A percentile compares a stretch with the other conserved stretches of the same genome.
Evolutionary conservation across 306 rosid species (phyloP).

Genomic region (Castanopsis chinensis): DNA sequence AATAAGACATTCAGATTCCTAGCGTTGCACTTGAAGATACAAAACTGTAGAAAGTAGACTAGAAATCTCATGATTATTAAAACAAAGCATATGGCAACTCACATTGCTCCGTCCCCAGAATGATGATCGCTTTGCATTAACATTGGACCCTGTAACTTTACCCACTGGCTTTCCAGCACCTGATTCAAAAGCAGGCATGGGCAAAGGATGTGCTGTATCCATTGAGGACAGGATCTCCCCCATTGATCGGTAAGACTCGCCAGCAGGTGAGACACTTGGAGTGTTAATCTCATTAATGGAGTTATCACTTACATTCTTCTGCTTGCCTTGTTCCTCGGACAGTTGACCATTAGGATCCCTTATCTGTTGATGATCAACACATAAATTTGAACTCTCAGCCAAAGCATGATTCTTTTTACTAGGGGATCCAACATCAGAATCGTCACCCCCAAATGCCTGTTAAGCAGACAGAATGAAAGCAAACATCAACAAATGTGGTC

Average conservation of each 20-base stretch:
- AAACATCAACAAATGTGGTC: background rate
- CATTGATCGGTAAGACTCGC: conserved; percentile 78
- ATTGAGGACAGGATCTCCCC: conserved; percentile 84
- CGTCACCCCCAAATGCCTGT: conserved; percentile 78
- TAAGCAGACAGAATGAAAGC: conserved; percentile 22
- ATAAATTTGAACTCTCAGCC: conserved; percentile 47
- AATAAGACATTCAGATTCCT: conserved; percentile 31
- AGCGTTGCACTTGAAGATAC: conserved; percentile 1
- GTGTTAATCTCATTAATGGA: conserved; percentile 50
- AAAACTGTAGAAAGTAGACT: conserved; percentile 4
- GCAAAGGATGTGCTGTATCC: conserved; percentile 65
- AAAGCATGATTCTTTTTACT: conserved; percentile 57
- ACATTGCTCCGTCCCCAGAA: conserved; percentile 99
- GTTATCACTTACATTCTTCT: conserved; percentile 49
- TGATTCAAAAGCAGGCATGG: conserved; percentile 48
- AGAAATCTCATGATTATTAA: background rate
- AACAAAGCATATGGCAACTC: conserved; percentile 39
- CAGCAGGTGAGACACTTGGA: conserved; percentile 56
- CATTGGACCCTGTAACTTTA: conserved; percentile 57
- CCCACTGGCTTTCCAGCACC: conserved; percentile 59
- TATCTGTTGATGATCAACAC: conserved; percentile 39
- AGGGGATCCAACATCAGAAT: conserved; percentile 79
- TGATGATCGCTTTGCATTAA: conserved; percentile 66
- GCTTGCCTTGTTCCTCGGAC: conserved; percentile 56
- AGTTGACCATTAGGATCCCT: conserved; percentile 42